Evolutionary conservation across 2,329 filamentous ascomycete species (phyloP).

Genomic region (Aspergillus sergii): DNA sequence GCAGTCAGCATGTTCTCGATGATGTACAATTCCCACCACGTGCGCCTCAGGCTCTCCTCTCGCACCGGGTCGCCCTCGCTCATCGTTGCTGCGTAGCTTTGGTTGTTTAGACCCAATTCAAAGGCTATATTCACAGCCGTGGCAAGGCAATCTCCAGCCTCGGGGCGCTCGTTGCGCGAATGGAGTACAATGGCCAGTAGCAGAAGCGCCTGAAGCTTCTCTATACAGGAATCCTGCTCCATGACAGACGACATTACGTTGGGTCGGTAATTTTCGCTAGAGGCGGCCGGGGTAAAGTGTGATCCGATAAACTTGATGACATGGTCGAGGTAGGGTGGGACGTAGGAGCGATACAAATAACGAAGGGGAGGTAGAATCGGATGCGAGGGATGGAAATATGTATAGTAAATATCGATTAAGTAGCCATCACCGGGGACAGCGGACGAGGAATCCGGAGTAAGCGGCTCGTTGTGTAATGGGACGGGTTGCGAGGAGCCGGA

Average conservation of each 20-base stretch:
- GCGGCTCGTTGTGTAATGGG: slow-evolving; percentile 28
- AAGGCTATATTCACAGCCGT: slow-evolving; percentile 72
- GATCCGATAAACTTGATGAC: slow-evolving; percentile 61
- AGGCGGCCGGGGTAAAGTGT: slow-evolving; percentile 53
- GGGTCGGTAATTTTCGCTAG: slow-evolving; percentile 48
- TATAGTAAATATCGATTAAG: slow-evolving; percentile 58
- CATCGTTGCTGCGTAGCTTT: slow-evolving; percentile 65
- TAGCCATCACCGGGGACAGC: slow-evolving; percentile 38
- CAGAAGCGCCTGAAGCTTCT: slow-evolving; percentile 76
- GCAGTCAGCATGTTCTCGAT: slow-evolving; percentile 83
- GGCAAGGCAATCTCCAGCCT: slow-evolving; percentile 67
- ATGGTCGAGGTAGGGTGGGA: slow-evolving; percentile 52
- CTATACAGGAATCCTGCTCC: slow-evolving; percentile 52
- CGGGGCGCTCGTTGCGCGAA: slow-evolving; percentile 70
- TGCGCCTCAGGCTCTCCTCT: slow-evolving; percentile 83
- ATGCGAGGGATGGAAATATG: slow-evolving; percentile 58
- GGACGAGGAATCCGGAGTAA: slow-evolving; percentile 41
- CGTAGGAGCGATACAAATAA: slow-evolving; percentile 39
- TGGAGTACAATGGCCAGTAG: slow-evolving; percentile 78
- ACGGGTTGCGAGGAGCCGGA: slow-evolving; percentile 19
- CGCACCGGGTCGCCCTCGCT: slow-evolving; percentile 67
- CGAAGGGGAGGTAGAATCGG: slow-evolving; percentile 58
- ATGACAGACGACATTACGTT: slow-evolving; percentile 34
- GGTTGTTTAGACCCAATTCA: slow-evolving; percentile 73
- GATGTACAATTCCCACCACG: slow-evolving; percentile 88